Conservation (phyloP, 1,139 yeast species). For the Cylindricascospora bacillispora region DNA sequence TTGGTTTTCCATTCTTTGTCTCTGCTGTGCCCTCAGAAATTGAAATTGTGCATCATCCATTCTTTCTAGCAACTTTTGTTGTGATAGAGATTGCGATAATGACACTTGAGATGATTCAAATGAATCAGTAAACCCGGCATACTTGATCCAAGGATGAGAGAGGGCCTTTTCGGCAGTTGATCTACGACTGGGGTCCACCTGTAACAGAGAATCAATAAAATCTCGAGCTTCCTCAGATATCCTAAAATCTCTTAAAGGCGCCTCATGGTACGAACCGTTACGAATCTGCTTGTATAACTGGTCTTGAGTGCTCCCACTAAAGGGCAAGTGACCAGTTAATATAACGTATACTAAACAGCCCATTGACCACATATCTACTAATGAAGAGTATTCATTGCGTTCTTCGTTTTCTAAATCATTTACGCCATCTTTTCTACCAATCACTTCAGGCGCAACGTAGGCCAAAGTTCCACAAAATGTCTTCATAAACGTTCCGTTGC, state of each 20-base stretch:
- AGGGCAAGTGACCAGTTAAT: conserved; percentile 83
- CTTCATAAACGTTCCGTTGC: conserved; percentile 64
- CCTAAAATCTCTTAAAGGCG: conserved; percentile 58
- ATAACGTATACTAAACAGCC: conserved; percentile 88
- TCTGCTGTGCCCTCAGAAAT: conserved; percentile 28
- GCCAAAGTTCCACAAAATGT: conserved; percentile 88
- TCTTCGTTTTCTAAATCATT: conserved; percentile 20
- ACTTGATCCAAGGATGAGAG: conserved; percentile 42
- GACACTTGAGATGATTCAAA: conserved; percentile 34
- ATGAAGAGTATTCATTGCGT: conserved; percentile 52
- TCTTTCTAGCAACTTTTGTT: conserved; percentile 45
- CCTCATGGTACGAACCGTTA: conserved; percentile 67
- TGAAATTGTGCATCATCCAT: conserved; percentile 26
- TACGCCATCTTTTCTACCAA: conserved; percentile 46
- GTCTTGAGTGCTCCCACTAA: conserved; percentile 84
- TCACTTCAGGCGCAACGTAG: conserved; percentile 89
- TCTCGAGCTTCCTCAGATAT: conserved; percentile 54
- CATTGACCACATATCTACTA: conserved; percentile 93
- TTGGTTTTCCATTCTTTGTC: conserved; percentile 14
- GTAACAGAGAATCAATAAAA: conserved; percentile 54
- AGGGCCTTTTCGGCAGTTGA: conserved; percentile 64
- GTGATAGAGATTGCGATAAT: conserved; percentile 59
- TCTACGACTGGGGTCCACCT: conserved; percentile 60
- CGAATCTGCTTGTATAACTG: conserved; percentile 66
- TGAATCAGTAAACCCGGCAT: not conserved